phyloP scores from a whole-genome alignment of 345 rosid genomes.

The Salix dunnii region DNA sequence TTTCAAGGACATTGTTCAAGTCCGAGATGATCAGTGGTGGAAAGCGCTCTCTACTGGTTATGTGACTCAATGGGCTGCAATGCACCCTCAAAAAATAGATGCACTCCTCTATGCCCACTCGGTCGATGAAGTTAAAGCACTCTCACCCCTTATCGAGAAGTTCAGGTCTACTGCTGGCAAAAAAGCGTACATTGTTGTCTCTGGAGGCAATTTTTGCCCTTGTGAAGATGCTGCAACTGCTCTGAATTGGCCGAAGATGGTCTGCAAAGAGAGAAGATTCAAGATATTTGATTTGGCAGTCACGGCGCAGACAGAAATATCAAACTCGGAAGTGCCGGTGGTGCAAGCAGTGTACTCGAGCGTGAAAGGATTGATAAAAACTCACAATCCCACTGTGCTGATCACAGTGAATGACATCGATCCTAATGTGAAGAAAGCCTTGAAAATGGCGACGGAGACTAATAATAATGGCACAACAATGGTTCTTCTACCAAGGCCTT shows the following conservation, averaged over 20 bases:
- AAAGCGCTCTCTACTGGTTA: slow-evolving; percentile 80
- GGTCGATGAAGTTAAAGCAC: slow-evolving; percentile 59
- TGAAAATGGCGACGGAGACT: slow-evolving; percentile 78
- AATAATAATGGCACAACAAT: slow-evolving; percentile 47
- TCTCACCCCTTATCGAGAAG: slow-evolving; percentile 76
- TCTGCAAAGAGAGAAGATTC: slow-evolving; percentile 78
- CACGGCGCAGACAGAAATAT: slow-evolving; percentile 55
- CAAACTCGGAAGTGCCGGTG: slow-evolving; percentile 89
- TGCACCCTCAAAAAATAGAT: slow-evolving; percentile 90
- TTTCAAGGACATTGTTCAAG: slow-evolving; percentile 88
- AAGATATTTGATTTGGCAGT: slow-evolving; percentile 82
- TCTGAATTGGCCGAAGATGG: slow-evolving; percentile 71
- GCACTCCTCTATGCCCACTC: slow-evolving; percentile 93
- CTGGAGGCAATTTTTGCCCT: slow-evolving; percentile 80
- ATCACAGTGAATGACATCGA: slow-evolving; percentile 74
- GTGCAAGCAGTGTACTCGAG: slow-evolving; percentile 80
- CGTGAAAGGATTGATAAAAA: slow-evolving; percentile 84
- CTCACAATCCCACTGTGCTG: slow-evolving; percentile 89
- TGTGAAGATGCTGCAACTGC: slow-evolving; percentile 79
- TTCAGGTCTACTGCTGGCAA: slow-evolving; percentile 80
- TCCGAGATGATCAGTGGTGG: slow-evolving; percentile 99
- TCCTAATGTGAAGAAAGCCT: slow-evolving; percentile 72
- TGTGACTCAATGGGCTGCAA: slow-evolving; percentile 93
- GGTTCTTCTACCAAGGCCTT: slow-evolving; percentile 66
- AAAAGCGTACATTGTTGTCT: slow-evolving; percentile 78